Evolutionary conservation across 176 grass and related monocot species (phyloP), one percentile per base, ranked within the genome.

Genomic region (Tillandsia leiboldiana): DNA sequence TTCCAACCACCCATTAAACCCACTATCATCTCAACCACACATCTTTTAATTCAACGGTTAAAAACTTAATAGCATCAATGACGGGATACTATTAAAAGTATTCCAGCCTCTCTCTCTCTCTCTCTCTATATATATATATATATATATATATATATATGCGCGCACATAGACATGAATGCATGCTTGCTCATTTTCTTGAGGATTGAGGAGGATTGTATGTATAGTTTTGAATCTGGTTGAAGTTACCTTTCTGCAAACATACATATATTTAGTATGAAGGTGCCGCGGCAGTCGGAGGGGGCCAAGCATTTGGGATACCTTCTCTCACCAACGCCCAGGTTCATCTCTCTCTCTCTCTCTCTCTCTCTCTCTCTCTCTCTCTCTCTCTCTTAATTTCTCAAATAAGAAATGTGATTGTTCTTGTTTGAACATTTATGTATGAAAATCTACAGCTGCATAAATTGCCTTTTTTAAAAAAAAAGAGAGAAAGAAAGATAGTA

Each of bases 251-350:
- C 3, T 57, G 3, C 8, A 12, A 17, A 56, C 14, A 20, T 59
- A 9, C 52, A 56, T 56, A 15, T 17, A 8, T 61, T 51, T 62
- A 92, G 89, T 83, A 86, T 53, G 89, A 92, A 82, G 89, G 89
- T 13, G 87, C 73, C 2, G 70, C 61, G 3, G 69, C 62, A 9
- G 80, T 58, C 68, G 69, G 80, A 10, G 82, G 85, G 17, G 75
- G 69, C 73, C 80, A 8, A 92, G 82, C 54, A 51, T 9, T 9
- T 92, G 90, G 90, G 85, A 88, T 56, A 76, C 29, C 26, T 88
- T 81, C 73, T 67, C 53, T 50, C 90, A 86, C 63, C 50, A 63
- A 11, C 70, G 9, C 73, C 85, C 87, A 82, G 90, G 82, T 69
- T 14, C 15, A 10, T 63, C 9, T 76, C n/a, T 48, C 12, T 10